Evolutionary conservation across 345 rosid genomes (phyloP).

Genomic region (Eucalyptus erythrocorys): DNA sequence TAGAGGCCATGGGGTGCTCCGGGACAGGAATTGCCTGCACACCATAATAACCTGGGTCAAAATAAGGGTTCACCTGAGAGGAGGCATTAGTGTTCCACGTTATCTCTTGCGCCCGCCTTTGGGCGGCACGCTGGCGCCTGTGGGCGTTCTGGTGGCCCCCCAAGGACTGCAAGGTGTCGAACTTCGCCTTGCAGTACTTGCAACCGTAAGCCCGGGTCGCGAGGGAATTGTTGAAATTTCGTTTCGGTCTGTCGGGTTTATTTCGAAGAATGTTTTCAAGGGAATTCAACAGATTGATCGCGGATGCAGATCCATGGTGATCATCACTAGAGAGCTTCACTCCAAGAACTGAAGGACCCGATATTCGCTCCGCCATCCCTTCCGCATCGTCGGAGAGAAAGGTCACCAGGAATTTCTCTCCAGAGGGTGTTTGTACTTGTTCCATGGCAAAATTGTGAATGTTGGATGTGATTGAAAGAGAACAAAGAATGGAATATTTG

Average conservation of each 20-base stretch:
- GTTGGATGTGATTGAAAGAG: not conserved
- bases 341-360: not conserved
- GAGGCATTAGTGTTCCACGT: not conserved
- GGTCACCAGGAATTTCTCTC: not conserved
- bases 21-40: not conserved
- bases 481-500: not conserved
- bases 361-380: not conserved
- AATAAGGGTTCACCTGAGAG: not conserved
- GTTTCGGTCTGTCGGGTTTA: not conserved
- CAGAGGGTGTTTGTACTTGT: not conserved
- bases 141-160: conserved; percentile 1
- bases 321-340: not conserved
- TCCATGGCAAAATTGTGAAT: not conserved
- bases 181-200: not conserved
- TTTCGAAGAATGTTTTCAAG: not conserved
- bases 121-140: not conserved
- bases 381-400: not conserved
- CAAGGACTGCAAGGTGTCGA: not conserved
- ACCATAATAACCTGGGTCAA: not conserved
- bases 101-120: not conserved
- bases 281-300: not conserved
- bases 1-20: not conserved
- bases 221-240: not conserved
- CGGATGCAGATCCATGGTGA: not conserved
- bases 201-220: not conserved